phyloP scores from a whole-genome alignment of 495 filamentous ascomycete species.

The Aspergillus bridgeri region DNA sequence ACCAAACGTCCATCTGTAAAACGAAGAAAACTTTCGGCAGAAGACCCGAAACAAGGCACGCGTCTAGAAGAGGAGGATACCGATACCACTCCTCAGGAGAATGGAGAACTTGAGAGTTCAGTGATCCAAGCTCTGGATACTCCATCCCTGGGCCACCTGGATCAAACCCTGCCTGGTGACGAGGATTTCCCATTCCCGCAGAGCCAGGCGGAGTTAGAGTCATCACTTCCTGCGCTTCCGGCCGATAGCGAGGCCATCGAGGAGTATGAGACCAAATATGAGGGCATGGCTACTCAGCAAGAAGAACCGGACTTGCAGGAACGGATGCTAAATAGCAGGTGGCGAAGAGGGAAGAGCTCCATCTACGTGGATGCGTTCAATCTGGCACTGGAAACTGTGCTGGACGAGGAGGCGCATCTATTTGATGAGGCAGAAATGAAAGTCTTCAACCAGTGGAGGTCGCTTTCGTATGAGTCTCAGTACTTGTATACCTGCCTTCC shows the following conservation, averaged over 20 bases:
- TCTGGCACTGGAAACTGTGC: conserved; percentile 82
- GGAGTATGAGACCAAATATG: conserved; percentile 67
- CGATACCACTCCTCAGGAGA: conserved; percentile 16
- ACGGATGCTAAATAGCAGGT: conserved; percentile 52
- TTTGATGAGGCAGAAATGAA: conserved; percentile 77
- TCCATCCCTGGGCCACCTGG: conserved; percentile 16
- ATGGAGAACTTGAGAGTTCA: neutral
- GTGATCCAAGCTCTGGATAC: neutral
- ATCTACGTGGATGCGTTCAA: conserved; percentile 99
- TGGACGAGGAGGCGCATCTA: conserved; percentile 84
- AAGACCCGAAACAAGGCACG: neutral
- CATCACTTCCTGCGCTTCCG: conserved; percentile 63
- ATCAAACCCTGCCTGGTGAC: conserved; percentile 31
- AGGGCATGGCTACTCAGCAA: conserved; percentile 32
- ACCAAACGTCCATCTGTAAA: conserved; percentile 35
- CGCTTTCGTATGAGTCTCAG: conserved; percentile 79
- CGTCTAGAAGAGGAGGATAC: neutral
- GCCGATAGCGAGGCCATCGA: conserved; percentile 69
- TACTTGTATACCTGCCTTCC: conserved; percentile 64
- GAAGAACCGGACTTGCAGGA: conserved; percentile 37
- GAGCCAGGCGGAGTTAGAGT: conserved; percentile 69
- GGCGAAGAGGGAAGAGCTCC: conserved; percentile 68
- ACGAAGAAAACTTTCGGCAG: conserved; percentile 24
- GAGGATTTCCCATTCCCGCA: conserved; percentile 31
- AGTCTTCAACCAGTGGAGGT: conserved; percentile 74